These are phyloP conservation scores for Alternaria consortialis DNA, from an alignment of 2,329 filamentous ascomycete species.

Conservation along the genomic window DNA sequence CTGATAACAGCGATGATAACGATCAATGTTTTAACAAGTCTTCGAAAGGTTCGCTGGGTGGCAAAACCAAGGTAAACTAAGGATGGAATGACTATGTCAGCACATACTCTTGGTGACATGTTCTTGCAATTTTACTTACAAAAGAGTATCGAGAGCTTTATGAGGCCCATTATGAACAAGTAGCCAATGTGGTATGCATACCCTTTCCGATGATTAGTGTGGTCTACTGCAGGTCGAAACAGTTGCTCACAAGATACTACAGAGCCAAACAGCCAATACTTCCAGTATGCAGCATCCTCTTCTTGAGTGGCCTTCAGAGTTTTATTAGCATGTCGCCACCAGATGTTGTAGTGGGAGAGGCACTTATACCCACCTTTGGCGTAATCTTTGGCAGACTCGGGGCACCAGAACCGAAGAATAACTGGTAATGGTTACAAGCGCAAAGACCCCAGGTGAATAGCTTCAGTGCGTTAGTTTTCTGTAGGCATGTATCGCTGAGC, in stretches of 20 bases:
- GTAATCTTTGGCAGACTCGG: background rate
- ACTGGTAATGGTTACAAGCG: slow-evolving; percentile 39
- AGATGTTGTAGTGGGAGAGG: background rate
- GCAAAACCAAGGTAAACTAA: slow-evolving; percentile 36
- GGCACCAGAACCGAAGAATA: slow-evolving; percentile 34
- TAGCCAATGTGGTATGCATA: slow-evolving; percentile 42
- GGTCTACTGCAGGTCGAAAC: background rate
- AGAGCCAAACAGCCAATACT: slow-evolving; percentile 10
- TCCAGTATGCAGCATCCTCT: background rate
- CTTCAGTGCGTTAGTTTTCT: slow-evolving; percentile 11
- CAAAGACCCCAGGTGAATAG: slow-evolving; percentile 41
- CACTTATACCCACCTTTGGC: background rate
- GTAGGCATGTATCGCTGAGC: background rate
- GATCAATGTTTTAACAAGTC: slow-evolving; percentile 27
- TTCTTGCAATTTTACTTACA: slow-evolving; percentile 2
- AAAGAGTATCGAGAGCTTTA: slow-evolving; percentile 39
- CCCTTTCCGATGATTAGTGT: slow-evolving; percentile 5
- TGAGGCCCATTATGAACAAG: slow-evolving; percentile 29
- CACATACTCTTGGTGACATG: background rate
- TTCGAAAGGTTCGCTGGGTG: slow-evolving; percentile 30
- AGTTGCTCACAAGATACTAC: slow-evolving; percentile 23
- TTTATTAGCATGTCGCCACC: background rate
- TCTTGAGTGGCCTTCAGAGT: slow-evolving; percentile 1
- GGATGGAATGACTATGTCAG: background rate
- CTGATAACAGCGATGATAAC: slow-evolving; percentile 21